Evolutionary conservation across 2,329 filamentous ascomycete genomes (phyloP).

Genomic region (Neopestalotiopsis clavispora): DNA sequence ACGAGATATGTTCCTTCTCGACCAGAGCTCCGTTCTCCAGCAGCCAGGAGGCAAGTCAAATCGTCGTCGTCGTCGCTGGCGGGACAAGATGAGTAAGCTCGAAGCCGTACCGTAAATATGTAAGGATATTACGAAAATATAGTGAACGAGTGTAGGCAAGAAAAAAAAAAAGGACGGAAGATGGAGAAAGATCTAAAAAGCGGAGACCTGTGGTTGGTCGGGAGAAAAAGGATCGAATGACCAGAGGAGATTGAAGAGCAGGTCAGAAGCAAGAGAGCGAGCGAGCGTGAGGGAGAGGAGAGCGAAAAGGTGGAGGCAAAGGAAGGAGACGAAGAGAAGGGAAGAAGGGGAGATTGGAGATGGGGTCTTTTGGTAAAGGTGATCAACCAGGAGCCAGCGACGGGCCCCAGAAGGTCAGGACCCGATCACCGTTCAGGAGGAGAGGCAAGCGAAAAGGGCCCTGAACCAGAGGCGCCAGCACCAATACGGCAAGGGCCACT

Average conservation of each 20-base stretch:
- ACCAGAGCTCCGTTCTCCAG: slow-evolving; percentile 2
- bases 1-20: background rate
- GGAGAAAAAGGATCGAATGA: slow-evolving; percentile 21
- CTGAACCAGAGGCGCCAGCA: background rate
- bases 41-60: background rate
- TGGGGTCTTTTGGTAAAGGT: slow-evolving; percentile 4
- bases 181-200: slow-evolving; percentile 23
- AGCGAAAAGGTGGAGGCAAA: slow-evolving; percentile 8
- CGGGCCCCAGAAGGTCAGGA: background rate
- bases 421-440: slow-evolving; percentile 8
- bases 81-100: slow-evolving; percentile 7
- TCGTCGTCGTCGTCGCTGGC: background rate
- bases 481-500: slow-evolving; percentile 24
- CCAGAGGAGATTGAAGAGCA: slow-evolving; percentile 15
- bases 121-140: slow-evolving; percentile 40
- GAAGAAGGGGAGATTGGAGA: slow-evolving; percentile 12
- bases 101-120: slow-evolving; percentile 20
- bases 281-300: slow-evolving; percentile 11
- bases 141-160: slow-evolving; percentile 38
- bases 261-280: slow-evolving; percentile 10
- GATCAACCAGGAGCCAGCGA: slow-evolving; percentile 10
- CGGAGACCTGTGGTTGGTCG: slow-evolving; percentile 17
- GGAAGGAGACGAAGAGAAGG: background rate
- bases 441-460: slow-evolving; percentile 12
- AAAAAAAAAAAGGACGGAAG: slow-evolving; percentile 24